A percentile compares a stretch with the other conserved stretches of the same genome.
phyloP scores from a whole-genome alignment of 192 early-diverging fungal genomes.

The Funneliformis mosseae region DNA sequence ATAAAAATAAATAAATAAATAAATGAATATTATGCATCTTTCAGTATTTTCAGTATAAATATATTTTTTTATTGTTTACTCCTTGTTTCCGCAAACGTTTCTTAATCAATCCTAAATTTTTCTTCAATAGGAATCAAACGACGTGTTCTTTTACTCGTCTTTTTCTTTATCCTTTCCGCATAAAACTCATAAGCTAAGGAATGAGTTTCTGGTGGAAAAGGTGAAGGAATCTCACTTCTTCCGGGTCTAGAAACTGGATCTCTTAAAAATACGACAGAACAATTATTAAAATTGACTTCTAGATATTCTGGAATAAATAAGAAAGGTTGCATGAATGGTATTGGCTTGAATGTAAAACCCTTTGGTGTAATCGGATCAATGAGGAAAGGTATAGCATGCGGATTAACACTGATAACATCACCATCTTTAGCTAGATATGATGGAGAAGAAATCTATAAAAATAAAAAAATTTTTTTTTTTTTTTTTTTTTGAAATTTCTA shows the following conservation, averaged over 20 bases:
- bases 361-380: constrained; percentile 39
- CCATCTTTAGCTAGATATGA: constrained; percentile 81
- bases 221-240: constrained; percentile 90
- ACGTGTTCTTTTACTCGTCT: constrained; percentile 28
- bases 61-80: background rate
- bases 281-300: constrained; percentile 95
- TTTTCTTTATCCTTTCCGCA: constrained; percentile 54
- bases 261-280: constrained; percentile 86
- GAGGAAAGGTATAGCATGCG: constrained; percentile 67
- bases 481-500: background rate
- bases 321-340: constrained; percentile 85
- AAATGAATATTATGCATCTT: no score
- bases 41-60: no score
- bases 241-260: constrained; percentile 85
- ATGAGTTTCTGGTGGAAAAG: constrained; percentile 88
- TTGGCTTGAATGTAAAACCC: constrained; percentile 55
- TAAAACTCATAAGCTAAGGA: constrained; percentile 94
- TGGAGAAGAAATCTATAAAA: constrained; percentile 64
- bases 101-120: background rate
- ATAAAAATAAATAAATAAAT: background rate
- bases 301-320: constrained; percentile 97
- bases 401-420: constrained; percentile 85
- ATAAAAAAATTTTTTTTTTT: background rate
- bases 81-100: background rate
- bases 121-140: constrained; percentile 16